These are phyloP conservation scores for Pinguiococcus pyrenoidosus DNA, from an alignment of 108 stramenopile species.

Conservation along the genomic window DNA sequence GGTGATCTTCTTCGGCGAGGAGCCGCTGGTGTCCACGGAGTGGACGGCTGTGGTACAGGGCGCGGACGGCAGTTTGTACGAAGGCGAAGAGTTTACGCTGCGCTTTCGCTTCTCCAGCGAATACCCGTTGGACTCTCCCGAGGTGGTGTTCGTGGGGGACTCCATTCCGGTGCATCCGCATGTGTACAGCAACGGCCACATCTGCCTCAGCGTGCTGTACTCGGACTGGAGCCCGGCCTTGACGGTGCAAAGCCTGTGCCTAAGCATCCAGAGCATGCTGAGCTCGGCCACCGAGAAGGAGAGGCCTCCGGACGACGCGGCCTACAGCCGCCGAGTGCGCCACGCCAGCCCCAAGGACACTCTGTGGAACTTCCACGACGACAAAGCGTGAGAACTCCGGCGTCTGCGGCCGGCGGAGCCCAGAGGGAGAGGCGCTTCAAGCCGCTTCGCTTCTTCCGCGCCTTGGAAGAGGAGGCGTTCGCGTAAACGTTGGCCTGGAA, in stretches of 20 bases:
- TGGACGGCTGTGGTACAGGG: too few relatives aligned
- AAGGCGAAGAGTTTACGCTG: too few relatives aligned
- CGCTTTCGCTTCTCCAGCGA: too few relatives aligned
- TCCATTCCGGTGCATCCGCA: slow-evolving; percentile 32
- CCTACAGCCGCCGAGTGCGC: slow-evolving; percentile 14
- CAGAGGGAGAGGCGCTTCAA: too few relatives aligned
- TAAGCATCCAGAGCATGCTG: slow-evolving; percentile 31
- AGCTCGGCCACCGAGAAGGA: slow-evolving; percentile 22
- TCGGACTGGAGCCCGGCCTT: slow-evolving; percentile 34
- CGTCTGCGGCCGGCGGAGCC: not conserved
- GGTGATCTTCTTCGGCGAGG: too few relatives aligned
- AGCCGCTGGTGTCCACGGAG: too few relatives aligned
- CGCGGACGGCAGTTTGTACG: too few relatives aligned
- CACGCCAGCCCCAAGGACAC: slow-evolving; percentile 24
- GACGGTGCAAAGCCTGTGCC: slow-evolving; percentile 28
- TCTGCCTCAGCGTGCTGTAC: slow-evolving; percentile 30
- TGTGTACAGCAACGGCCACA: slow-evolving; percentile 33
- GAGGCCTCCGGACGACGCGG: slow-evolving; percentile 20
- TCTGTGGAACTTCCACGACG: slow-evolving; percentile 27
- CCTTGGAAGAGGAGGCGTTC: too few relatives aligned
- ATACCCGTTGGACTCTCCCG: too few relatives aligned
- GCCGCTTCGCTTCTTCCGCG: too few relatives aligned
- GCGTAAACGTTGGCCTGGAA: too few relatives aligned
- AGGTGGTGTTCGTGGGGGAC: too few relatives aligned
- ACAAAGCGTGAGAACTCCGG: slow-evolving; percentile 8